Evolutionary conservation across 2,329 filamentous ascomycete genomes (phyloP).

Genomic region (Monosporascus sp.): DNA sequence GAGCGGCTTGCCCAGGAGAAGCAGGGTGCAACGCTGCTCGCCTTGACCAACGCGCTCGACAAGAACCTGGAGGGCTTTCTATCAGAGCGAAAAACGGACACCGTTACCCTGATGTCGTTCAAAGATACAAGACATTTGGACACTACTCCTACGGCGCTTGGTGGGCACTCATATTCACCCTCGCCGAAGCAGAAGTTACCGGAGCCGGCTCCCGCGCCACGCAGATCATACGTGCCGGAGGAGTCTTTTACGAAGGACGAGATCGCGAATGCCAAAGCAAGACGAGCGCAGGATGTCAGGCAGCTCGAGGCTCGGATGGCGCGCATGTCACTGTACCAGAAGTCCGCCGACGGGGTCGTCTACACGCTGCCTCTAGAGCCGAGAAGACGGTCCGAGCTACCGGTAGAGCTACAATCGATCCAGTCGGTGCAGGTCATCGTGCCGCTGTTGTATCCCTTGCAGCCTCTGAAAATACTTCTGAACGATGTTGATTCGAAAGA

Average conservation of each 20-base stretch:
- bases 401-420: slow-evolving; percentile 53
- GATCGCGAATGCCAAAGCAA: slow-evolving; percentile 55
- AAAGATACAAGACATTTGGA: slow-evolving; percentile 49
- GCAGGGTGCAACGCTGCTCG: slow-evolving; percentile 54
- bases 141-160: slow-evolving; percentile 8
- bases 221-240: slow-evolving; percentile 33
- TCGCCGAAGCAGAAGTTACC: slow-evolving; percentile 3
- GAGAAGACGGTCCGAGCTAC: slow-evolving; percentile 53
- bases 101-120: slow-evolving; percentile 61
- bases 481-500: slow-evolving; percentile 56
- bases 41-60: slow-evolving; percentile 64
- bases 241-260: slow-evolving; percentile 53
- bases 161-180: slow-evolving; percentile 7
- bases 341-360: slow-evolving; percentile 62
- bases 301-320: slow-evolving; percentile 73
- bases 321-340: slow-evolving; percentile 59
- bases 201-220: slow-evolving; percentile 4
- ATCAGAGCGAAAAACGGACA: slow-evolving; percentile 65
- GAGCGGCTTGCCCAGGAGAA: slow-evolving; percentile 54
- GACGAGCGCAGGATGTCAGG: slow-evolving; percentile 59
- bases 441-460: slow-evolving; percentile 65
- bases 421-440: slow-evolving; percentile 64
- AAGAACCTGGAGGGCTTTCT: slow-evolving; percentile 65
- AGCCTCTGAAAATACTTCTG: slow-evolving; percentile 60
- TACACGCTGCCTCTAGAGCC: slow-evolving; percentile 69